phyloP scores from a whole-genome alignment of 257 asterid genomes.

The Nicotiana knightiana region DNA sequence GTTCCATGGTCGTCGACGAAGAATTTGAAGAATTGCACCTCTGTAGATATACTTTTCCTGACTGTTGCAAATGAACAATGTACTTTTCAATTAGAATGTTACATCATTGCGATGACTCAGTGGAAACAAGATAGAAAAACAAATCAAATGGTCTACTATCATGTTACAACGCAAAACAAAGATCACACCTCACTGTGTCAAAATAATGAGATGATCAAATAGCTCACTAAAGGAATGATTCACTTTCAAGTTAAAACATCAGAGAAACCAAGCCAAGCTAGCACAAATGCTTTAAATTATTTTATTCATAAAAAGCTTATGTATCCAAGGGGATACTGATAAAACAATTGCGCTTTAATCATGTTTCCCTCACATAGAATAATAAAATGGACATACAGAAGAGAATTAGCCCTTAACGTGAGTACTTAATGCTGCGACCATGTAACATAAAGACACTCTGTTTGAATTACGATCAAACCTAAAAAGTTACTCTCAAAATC shows the following conservation, averaged over 20 bases:
- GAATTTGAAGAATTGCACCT: slow-evolving; percentile 53
- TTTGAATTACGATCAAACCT: too few species aligned
- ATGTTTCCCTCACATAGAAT: background rate
- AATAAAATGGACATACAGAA: background rate
- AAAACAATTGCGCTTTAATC: background rate
- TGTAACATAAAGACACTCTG: background rate
- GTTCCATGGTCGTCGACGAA: slow-evolving; percentile 36
- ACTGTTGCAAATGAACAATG: slow-evolving; percentile 35
- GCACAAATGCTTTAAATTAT: background rate
- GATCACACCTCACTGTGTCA: background rate
- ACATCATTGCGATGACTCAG: background rate
- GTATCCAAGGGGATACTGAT: background rate
- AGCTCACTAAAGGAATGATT: background rate
- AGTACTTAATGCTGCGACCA: background rate
- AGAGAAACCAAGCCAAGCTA: background rate
- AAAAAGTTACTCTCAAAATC: too few species aligned
- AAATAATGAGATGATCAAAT: background rate
- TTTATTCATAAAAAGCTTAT: background rate
- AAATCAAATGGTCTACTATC: background rate
- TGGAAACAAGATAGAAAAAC: background rate
- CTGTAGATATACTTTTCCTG: slow-evolving; percentile 77
- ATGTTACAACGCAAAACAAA: background rate
- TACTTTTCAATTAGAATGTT: background rate
- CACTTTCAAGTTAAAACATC: background rate
- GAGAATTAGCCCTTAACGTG: too few species aligned